Evolutionary conservation across 352 stramenopile genomes (phyloP), one percentile per base, ranked within the genome.

Genomic region (Pythium diclinum): DNA sequence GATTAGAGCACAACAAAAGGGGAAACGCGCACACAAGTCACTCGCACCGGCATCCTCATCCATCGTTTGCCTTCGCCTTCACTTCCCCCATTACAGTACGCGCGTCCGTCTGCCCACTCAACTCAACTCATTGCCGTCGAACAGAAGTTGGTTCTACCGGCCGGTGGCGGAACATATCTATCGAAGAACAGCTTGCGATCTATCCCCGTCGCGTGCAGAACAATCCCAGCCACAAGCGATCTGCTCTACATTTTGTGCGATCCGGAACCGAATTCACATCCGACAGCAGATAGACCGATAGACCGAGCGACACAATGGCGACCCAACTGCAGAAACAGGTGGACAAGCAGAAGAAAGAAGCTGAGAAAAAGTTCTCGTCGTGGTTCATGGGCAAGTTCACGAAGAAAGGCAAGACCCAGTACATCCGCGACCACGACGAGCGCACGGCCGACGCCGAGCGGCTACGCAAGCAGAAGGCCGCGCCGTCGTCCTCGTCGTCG

Each of bases 301-400:
- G 25, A 28, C 25, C 25, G 19, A 59, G 10, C 14, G 14, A 10
- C 36, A 42, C 36, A 19, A 68, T 67, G 56, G 23, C 55, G 16
- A 62, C 47, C 30, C 65, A 63, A 11, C 51, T 78, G 57, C 78
- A 85, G 62, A 87, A 85, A 72, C 79, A 76, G 40, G 78, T 79
- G 32, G 73, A 79, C 11, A 74, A 76, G 34, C 78, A 89, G 49
- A 86, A 85, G 66, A 68, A 84, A 65, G 67, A 85, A 44, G 66
- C 82, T 58, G 81, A 85, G 63, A 76, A 68, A 42, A 87, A 81
- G 56, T 70, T 88, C 48, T 75, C 79, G 49, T 84, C 77, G 38
- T 91, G 83, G 83, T 85, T 91, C 63, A 71, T 89, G 23, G 76
- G 70, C 69, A 86, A 82, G 57, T 89, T 91, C 61, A 74, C 69